Base-by-base conservation (phyloP, 2,329 filamentous ascomycete species). In the Rugonectria rugulosa region DNA sequence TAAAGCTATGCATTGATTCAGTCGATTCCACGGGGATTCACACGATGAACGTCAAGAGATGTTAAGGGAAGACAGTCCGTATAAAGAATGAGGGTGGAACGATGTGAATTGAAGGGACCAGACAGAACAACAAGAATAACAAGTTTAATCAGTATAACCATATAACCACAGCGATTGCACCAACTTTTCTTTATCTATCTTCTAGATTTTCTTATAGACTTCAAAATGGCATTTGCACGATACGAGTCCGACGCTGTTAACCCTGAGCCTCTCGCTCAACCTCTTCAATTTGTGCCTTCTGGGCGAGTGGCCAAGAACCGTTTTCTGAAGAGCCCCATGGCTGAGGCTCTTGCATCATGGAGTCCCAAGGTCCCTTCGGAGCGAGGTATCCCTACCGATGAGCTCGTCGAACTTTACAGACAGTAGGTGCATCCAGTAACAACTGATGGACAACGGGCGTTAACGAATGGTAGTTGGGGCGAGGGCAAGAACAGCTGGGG, bases 321-420 rank as follows among this genome's bases (percentile, higher is more conserved):
- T 20, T 86, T 89, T 65, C 70, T 89, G 61, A 90, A 90, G 71
- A 84, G 77, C 3, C 83, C 88, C 37, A 89, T 90, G 87, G 83
- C 83, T 1, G 88, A 90, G 70, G 75, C 78, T 3, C 74, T 89
- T 14, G 83, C 86, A 0, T 84, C 80, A 2, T 90, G 85, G 84
- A 77, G 82, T 52, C 75, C 81, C 3, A 78, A 77, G 21, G 77
- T 83, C 45, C 62, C 81, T 12, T 72, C 78, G 10, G 76, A 76
- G 7, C 78, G 87, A 44, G 77, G 76, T 1, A 66, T 78, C 14
- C 76, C 77, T 4, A 72, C 72, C 3, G 59, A 71, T 6, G 71
- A 75, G 52, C 55, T 72, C n/a, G 67, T 84, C 63, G 81, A 85
- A 41, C 73, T 86, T 23, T 89, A 89, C 72, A 74, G 78, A 48